Evolutionary conservation across 2,329 filamentous ascomycete genomes (phyloP).

Genomic region (Arthrobotrys sinensis): DNA sequence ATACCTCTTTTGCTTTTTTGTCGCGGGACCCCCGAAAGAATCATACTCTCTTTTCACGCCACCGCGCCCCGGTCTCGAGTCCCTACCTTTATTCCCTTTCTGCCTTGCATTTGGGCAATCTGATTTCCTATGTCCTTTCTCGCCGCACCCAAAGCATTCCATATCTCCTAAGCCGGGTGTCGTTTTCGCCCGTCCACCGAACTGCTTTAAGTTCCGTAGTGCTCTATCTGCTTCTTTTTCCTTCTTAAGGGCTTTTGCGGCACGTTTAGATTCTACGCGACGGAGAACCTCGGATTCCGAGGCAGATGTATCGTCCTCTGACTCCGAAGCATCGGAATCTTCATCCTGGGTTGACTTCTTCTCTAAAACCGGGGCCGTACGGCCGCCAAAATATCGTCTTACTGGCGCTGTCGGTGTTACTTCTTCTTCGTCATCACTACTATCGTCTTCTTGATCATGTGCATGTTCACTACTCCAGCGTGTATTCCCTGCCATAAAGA

Average conservation of each 20-base stretch:
- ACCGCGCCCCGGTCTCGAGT: not conserved
- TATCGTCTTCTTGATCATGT: not conserved
- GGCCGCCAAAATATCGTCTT: constrained; percentile 51
- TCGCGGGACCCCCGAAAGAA: constrained; percentile 7
- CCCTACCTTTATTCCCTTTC: not conserved
- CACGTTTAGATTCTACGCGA: constrained; percentile 40
- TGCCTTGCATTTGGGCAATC: constrained; percentile 31
- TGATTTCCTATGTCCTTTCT: constrained; percentile 32
- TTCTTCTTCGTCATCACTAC: not conserved
- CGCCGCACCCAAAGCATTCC: constrained; percentile 35
- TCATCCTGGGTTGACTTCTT: constrained; percentile 17
- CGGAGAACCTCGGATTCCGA: constrained; percentile 32
- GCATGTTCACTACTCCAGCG: not conserved
- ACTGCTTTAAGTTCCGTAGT: constrained; percentile 32
- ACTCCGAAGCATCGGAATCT: constrained; percentile 7
- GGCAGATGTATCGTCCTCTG: constrained; percentile 13
- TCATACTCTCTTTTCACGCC: constrained; percentile 26
- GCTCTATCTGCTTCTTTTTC: constrained; percentile 42
- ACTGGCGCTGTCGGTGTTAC: not conserved
- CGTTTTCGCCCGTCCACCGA: constrained; percentile 30
- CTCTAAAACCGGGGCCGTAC: constrained; percentile 27
- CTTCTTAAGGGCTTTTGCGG: constrained; percentile 20
- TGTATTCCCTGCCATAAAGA: constrained; percentile 11
- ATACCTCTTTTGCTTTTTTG: constrained; percentile 45
- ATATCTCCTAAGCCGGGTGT: constrained; percentile 3